Percentiles rank a stretch among this genome's conserved stretches.
These are phyloP conservation scores for Fraxinus ornus DNA, from an alignment of 305 asterid species.

Conservation along the genomic window DNA sequence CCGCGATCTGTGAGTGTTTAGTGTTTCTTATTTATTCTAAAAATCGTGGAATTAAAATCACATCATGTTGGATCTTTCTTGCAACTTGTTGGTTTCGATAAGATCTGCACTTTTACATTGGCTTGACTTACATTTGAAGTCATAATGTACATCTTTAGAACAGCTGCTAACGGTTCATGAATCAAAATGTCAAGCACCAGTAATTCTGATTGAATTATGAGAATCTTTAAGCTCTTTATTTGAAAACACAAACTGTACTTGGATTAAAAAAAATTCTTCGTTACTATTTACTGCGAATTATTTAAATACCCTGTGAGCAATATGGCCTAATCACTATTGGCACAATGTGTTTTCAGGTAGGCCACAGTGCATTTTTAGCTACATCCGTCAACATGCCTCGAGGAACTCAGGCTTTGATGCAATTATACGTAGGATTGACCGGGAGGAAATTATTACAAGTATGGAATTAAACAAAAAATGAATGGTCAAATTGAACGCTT, in stretches of 20 bases:
- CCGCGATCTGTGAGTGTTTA: conserved; percentile 60
- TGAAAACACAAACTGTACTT: not conserved
- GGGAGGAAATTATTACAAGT: conserved; percentile 76
- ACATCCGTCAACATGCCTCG: conserved; percentile 59
- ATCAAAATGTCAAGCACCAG: not conserved
- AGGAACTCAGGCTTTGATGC: conserved; percentile 56
- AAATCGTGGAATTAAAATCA: not conserved
- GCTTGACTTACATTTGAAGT: not conserved
- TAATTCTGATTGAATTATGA: not conserved
- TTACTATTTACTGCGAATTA: too few relatives aligned
- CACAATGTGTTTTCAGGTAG: conserved; percentile 46
- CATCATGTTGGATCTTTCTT: not conserved
- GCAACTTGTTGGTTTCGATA: conserved; percentile 24
- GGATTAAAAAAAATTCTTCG: too few relatives aligned
- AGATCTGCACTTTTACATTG: not conserved
- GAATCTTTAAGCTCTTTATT: not conserved
- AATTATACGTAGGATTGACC: conserved; percentile 44
- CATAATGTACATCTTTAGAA: not conserved
- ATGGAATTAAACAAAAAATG: conserved; percentile 15
- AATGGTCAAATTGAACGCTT: conserved; percentile 7
- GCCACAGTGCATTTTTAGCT: conserved; percentile 62
- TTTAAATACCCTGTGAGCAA: too few relatives aligned
- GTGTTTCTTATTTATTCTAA: not conserved
- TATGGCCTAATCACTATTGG: not conserved
- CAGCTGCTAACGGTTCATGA: not conserved